Conservation (phyloP, 352 stramenopile species). For the Globisporangium cylindrosporum region DNA sequence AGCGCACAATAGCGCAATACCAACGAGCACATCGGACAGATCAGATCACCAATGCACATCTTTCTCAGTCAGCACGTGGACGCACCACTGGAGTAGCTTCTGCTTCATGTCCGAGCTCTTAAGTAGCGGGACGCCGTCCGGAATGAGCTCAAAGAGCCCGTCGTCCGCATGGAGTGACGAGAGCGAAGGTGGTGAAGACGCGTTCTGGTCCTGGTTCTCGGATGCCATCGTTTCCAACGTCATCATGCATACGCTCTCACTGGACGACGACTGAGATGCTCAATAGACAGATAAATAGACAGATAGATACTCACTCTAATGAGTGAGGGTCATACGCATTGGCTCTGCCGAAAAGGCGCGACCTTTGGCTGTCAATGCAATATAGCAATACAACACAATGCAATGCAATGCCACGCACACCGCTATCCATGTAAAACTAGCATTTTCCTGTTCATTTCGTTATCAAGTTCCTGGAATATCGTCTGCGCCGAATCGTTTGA, state of each 20-base stretch:
- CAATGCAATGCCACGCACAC: background rate
- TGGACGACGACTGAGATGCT: no score
- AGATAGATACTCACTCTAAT: no score
- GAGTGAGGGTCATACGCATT: no score
- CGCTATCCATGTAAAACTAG: background rate
- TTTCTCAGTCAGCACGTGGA: background rate
- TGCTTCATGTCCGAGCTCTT: slow-evolving; percentile 50
- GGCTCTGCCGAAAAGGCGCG: background rate
- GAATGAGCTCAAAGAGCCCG: slow-evolving; percentile 42
- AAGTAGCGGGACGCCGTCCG: slow-evolving; percentile 43
- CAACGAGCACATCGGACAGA: background rate
- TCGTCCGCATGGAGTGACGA: background rate
- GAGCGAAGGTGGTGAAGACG: background rate
- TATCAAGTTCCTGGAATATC: background rate
- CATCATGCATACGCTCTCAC: background rate
- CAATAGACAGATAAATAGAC: background rate
- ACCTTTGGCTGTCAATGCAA: background rate
- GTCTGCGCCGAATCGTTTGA: background rate
- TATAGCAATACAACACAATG: background rate
- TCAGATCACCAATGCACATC: background rate
- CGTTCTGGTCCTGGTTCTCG: background rate
- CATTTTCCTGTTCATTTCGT: background rate
- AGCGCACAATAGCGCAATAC: background rate
- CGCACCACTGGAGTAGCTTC: slow-evolving; percentile 72
- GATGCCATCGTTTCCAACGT: background rate